Evolutionary conservation across 2,329 filamentous ascomycete genomes (phyloP).

Genomic region (Hypoxylon rubiginosum): DNA sequence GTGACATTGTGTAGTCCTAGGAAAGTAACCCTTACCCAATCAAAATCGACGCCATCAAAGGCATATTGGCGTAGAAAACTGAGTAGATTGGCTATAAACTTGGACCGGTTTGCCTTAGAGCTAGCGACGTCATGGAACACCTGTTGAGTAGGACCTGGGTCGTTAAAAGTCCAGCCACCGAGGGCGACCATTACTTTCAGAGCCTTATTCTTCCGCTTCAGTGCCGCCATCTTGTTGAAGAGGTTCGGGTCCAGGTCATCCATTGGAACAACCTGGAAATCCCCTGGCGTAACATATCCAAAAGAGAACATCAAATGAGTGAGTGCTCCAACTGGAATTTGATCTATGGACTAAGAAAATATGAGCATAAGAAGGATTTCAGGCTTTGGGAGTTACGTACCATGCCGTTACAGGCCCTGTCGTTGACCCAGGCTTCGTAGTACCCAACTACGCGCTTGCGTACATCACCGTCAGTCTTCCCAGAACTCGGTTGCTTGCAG

Average conservation of each 20-base stretch:
- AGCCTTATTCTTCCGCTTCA: slow-evolving; percentile 48
- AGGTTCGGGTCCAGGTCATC: slow-evolving; percentile 32
- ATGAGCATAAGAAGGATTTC: too few species aligned
- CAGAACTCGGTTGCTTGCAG: slow-evolving; percentile 40
- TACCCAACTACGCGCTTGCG: slow-evolving; percentile 51
- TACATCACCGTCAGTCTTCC: slow-evolving; percentile 26
- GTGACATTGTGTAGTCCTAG: not conserved
- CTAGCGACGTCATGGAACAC: slow-evolving; percentile 48
- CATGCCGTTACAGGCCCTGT: slow-evolving; percentile 14
- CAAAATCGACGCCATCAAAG: slow-evolving; percentile 48
- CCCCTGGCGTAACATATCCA: slow-evolving; percentile 50
- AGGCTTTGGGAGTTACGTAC: too few species aligned
- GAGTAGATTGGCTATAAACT: slow-evolving; percentile 44
- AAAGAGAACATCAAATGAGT: slow-evolving; percentile 54
- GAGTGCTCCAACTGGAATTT: slow-evolving; percentile 57
- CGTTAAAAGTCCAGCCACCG: slow-evolving; percentile 59
- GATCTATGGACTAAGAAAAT: slow-evolving; percentile 45
- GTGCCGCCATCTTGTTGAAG: slow-evolving; percentile 46
- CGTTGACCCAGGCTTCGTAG: slow-evolving; percentile 49
- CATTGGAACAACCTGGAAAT: slow-evolving; percentile 51
- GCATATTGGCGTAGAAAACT: slow-evolving; percentile 43
- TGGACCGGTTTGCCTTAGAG: slow-evolving; percentile 19
- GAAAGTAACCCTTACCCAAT: slow-evolving; percentile 31
- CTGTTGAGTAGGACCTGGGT: slow-evolving; percentile 46
- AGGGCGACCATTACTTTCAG: slow-evolving; percentile 55